Evolutionary conservation across 306 rosid species (phyloP), one percentile per base, ranked within the genome.

Genomic region (Prunus mume): DNA sequence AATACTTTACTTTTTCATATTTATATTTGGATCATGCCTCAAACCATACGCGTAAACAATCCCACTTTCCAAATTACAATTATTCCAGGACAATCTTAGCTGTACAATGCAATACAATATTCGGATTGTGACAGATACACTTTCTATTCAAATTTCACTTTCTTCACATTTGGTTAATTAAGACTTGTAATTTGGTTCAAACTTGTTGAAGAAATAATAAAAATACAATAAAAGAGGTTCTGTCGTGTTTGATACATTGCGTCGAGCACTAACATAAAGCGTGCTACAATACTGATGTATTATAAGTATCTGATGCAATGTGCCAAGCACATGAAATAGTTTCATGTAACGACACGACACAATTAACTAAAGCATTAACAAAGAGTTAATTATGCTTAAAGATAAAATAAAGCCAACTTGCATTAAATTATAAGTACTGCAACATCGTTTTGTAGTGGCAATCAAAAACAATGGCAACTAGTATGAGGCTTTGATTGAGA

Each of bases 51-150:
- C 65, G 52, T 56, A 55, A 8, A 72, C 38, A 20, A 20, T 15
- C 38, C 38, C 38, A 34, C 75, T 54, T 14, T 25, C 27, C 75
- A 32, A 52, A 32, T 34, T 10, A 30, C 32, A 57, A 38, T 46
- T 38, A 25, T 72, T 72, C 43, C 12, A 57, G 7, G 14, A 12
- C 38, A 9, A 47, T 72, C 30, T 57, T 20, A 72, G 46, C 56
- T 57, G 76, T 72, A 68, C 34, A 4, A 20, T 43, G 30, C 75
- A 71, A 52, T 71, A 71, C 50, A 52, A 30, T 30, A 71, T 71
- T 51, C 63, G 12, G 47, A 52, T 70, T 70, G 19, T 70, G 49
- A 70, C 19, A 11, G 19, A 11, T 25, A 25, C 2, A 28, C 9
- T 9, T 18, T 20, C 6, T 67, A 27, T 69, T 20, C 19, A 69